phyloP scores from a whole-genome alignment of 768 basidiomycete species.

The Leccinum sublutescens region DNA sequence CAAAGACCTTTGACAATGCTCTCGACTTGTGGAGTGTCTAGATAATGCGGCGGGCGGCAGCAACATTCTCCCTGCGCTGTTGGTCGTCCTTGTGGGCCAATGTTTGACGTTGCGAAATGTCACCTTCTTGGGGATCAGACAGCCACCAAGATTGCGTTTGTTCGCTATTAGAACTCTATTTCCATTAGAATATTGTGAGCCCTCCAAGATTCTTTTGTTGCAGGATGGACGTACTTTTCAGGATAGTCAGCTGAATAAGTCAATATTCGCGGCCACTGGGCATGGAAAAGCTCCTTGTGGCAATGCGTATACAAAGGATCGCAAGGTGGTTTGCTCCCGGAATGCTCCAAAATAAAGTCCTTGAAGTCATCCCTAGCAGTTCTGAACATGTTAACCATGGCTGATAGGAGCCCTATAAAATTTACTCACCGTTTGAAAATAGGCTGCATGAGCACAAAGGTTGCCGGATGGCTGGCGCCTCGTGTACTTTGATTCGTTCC shows the following conservation, averaged over 20 bases:
- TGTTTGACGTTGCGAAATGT: neutral
- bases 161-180: neutral
- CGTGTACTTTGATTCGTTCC: neutral
- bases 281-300: neutral
- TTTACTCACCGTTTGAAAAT: neutral
- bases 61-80: neutral
- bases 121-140: neutral
- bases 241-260: too few relatives aligned
- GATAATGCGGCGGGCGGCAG: neutral
- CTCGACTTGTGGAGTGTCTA: neutral
- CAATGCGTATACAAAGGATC: neutral
- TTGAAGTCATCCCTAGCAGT: neutral
- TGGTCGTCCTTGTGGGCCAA: neutral
- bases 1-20: neutral
- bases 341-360: neutral
- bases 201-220: too few relatives aligned
- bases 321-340: neutral
- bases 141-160: neutral
- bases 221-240: too few relatives aligned
- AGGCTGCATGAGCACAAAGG: neutral
- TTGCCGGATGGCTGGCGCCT: neutral
- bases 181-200: neutral
- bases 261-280: too few relatives aligned
- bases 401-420: neutral
- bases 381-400: neutral